Conservation (phyloP, 768 basidiomycete genomes). For the Xerocomellus intermedius region DNA sequence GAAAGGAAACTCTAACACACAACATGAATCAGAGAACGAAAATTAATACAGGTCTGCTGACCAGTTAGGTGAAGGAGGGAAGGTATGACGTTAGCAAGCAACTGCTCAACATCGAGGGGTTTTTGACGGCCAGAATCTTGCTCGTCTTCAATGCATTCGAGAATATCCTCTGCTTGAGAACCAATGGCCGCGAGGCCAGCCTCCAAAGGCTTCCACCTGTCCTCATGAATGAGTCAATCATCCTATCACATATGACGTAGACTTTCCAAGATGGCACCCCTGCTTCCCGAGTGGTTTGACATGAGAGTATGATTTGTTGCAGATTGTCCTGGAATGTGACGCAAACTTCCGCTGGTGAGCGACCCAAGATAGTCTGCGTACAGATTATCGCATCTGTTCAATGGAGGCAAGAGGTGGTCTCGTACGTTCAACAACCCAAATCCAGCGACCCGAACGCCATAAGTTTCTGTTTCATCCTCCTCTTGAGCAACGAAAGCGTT, state of each 20-base stretch:
- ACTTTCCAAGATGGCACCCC: constrained; percentile 66
- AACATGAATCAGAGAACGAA: neutral
- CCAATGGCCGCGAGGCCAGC: constrained; percentile 79
- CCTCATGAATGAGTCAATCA: constrained; percentile 3
- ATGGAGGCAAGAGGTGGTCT: neutral
- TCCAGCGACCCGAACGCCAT: constrained; percentile 79
- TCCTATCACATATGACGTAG: neutral
- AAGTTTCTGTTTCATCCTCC: constrained; percentile 83
- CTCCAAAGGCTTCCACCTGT: constrained; percentile 92
- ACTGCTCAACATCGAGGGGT: constrained; percentile 72
- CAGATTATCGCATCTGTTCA: constrained; percentile 2
- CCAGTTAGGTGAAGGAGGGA: constrained; percentile 69
- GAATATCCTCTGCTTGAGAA: constrained; percentile 71
- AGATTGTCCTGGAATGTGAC: constrained; percentile 53
- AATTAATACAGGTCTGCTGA: constrained; percentile 34
- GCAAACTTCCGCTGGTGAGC: constrained; percentile 49
- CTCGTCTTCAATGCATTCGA: constrained; percentile 78
- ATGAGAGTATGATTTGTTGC: constrained; percentile 54
- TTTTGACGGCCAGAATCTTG: constrained; percentile 57
- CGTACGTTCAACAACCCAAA: constrained; percentile 79
- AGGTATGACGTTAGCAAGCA: constrained; percentile 80
- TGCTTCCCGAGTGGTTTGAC: constrained; percentile 51
- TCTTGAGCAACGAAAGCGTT: constrained; percentile 95
- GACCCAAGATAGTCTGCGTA: constrained; percentile 56
- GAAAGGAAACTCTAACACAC: constrained; percentile 73